Evolutionary conservation across 192 early-diverging fungal genomes (phyloP), one percentile per base, ranked within the genome.

Genomic region (Rhizoclosmatium sp.): DNA sequence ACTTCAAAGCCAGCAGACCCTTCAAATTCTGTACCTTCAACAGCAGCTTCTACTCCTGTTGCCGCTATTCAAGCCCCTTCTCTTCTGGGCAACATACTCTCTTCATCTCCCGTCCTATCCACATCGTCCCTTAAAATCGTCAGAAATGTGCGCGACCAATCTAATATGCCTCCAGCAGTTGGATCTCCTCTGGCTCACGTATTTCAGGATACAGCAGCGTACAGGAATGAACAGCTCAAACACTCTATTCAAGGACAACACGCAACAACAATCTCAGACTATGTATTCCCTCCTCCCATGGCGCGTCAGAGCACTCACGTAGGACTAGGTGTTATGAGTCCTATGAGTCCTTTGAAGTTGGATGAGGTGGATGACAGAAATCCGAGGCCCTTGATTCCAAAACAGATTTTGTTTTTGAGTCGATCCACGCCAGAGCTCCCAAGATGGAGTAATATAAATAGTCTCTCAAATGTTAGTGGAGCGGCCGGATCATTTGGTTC

Each of bases 381-480:
- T 58, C 75, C 75, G 40, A 59, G 47, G 64, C 75, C 75, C 10
- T 66, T 76, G 48, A 51, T 76, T 67, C 86, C 86, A 39, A 87
- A 85, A 69, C 86, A 87, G 41, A 54, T 87, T 56, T 74, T 87
- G 31, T 45, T 72, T 42, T 54, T 75, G 59, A 80, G 82, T 9
- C 74, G 78, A 14, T 84, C 83, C n/a, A 54, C 82, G 10, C 86
- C 86, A 21, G 86, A 87, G 41, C 31, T 87, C 9, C 83, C 86
- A 23, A 69, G 66, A 45, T 87, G 86, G 86, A 59, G 48, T 47
- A 69, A 47, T 1, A 69, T 7, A 69, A 40, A 23, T 7, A 65
- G 41, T 65, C 62, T 10, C 21, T 41, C 21, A 21, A 58, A 58
- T 23, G 64, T 31, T 31, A n/a, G 31, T 31, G 31, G 31, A 31